Conservation (phyloP, 192 early-diverging fungal genomes). For the Obelidium mucronatum region DNA sequence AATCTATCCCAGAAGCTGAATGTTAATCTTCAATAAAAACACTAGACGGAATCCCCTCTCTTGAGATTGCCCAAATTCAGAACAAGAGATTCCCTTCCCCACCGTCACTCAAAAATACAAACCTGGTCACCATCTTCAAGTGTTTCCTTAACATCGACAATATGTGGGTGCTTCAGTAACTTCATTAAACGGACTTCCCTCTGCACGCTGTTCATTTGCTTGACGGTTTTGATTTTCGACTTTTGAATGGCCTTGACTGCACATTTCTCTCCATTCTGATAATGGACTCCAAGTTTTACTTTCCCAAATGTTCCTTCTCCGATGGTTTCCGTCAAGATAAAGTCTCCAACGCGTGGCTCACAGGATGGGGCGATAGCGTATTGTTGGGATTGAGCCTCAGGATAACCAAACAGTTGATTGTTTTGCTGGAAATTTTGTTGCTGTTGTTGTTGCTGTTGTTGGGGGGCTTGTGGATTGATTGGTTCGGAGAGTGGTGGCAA, state of each 20-base stretch:
- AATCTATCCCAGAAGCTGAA: conserved; percentile 21
- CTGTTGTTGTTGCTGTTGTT: neutral
- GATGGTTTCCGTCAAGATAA: conserved; percentile 62
- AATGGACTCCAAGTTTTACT: conserved; percentile 61
- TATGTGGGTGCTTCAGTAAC: conserved; percentile 62
- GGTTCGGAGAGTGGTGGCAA: neutral
- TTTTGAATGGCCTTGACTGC: conserved; percentile 70
- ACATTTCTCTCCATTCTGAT: conserved; percentile 60
- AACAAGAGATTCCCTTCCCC: neutral
- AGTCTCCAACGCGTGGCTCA: conserved; percentile 51
- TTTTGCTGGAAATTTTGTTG: neutral
- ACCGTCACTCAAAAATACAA: conserved; percentile 1
- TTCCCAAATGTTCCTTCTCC: conserved; percentile 74
- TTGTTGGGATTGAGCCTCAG: neutral
- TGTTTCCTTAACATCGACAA: conserved; percentile 71
- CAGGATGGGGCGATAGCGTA: neutral
- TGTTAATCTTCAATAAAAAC: neutral
- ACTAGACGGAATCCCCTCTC: too few species aligned
- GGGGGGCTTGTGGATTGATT: neutral
- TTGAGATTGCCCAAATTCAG: neutral
- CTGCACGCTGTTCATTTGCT: conserved; percentile 67
- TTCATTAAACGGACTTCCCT: conserved; percentile 71
- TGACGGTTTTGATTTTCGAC: conserved; percentile 64
- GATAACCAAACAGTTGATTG: neutral
- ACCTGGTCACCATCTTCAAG: conserved; percentile 60